Evolutionary conservation across 495 filamentous ascomycete genomes (phyloP).

Genomic region (Chlorociboria aeruginascens): DNA sequence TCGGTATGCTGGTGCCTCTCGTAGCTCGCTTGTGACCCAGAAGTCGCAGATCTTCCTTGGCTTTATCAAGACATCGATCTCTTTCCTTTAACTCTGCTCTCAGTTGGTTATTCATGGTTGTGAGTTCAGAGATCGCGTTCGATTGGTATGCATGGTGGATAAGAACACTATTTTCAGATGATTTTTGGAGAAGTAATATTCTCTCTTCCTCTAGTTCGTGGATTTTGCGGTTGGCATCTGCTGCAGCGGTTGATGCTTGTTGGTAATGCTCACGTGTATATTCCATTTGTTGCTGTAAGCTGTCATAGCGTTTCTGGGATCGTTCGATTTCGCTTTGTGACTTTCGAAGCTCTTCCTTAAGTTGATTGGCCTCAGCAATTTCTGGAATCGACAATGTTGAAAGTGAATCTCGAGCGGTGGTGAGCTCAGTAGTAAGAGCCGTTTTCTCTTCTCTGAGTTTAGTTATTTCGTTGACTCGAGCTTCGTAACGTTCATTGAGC

Average conservation of each 20-base stretch:
- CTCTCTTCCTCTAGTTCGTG: neutral
- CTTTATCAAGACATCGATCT: conserved; percentile 53
- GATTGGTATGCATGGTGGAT: conserved; percentile 12
- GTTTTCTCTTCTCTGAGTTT: conserved; percentile 11
- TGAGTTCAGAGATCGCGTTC: conserved; percentile 11
- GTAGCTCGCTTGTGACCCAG: conserved; percentile 11
- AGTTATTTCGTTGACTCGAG: conserved; percentile 3
- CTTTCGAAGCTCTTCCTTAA: conserved; percentile 3
- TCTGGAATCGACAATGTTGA: conserved; percentile 6
- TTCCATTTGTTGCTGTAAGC: conserved; percentile 7
- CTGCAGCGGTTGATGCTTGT: conserved; percentile 7
- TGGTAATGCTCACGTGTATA: conserved; percentile 16
- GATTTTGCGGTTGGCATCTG: conserved; percentile 3
- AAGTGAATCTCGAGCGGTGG: conserved; percentile 3
- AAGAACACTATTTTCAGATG: conserved; percentile 3
- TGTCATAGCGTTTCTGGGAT: conserved; percentile 7
- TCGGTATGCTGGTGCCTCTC: conserved; percentile 12
- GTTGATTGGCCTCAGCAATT: conserved; percentile 3
- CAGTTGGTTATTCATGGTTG: conserved; percentile 53
- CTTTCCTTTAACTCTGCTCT: conserved; percentile 56
- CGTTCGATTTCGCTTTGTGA: conserved; percentile 7
- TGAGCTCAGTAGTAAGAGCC: conserved; percentile 1
- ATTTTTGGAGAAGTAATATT: neutral
- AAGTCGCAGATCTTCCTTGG: conserved; percentile 10
- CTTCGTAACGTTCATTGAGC: conserved; percentile 3